Conservation (phyloP, 345 rosid genomes). For the Sisymbrium irio region DNA sequence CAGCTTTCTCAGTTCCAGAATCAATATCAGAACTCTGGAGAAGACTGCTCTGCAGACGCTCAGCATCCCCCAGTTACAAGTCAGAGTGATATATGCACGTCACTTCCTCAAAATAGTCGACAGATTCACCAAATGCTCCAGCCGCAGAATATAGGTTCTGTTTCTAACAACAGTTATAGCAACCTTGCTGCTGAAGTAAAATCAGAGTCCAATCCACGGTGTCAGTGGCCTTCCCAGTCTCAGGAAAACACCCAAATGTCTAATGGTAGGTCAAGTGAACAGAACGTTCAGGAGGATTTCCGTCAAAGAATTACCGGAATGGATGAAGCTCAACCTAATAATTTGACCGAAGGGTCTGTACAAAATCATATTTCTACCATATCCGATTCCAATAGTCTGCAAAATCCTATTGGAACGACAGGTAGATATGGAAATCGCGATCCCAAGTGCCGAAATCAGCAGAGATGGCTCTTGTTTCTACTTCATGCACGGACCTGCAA, state of each 20-base stretch:
- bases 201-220: conserved; percentile 51
- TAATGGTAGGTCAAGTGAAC: conserved; percentile 55
- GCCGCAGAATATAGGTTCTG: conserved; percentile 50
- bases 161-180: conserved; percentile 48
- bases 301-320: conserved; percentile 63
- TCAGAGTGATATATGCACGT: conserved; percentile 44
- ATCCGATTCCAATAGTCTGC: conserved; percentile 44
- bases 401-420: conserved; percentile 41
- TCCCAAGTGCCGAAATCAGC: conserved; percentile 62
- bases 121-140: conserved; percentile 61
- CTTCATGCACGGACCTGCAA: conserved; percentile 83
- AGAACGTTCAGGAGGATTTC: conserved; percentile 74
- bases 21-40: conserved; percentile 60
- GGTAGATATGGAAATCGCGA: conserved; percentile 54
- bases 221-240: conserved; percentile 62
- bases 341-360: conserved; percentile 58
- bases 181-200: conserved; percentile 47
- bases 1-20: conserved; percentile 63
- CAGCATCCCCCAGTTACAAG: conserved; percentile 43
- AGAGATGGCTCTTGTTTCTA: conserved; percentile 83
- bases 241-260: conserved; percentile 50
- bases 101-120: conserved; percentile 52
- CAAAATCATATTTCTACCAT: conserved; percentile 45
- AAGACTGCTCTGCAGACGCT: conserved; percentile 43
- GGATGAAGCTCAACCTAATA: conserved; percentile 79